These are phyloP conservation scores for Yamadazyma tumulicola DNA, from an alignment of 805 yeast genomes.

Conservation along the genomic window DNA sequence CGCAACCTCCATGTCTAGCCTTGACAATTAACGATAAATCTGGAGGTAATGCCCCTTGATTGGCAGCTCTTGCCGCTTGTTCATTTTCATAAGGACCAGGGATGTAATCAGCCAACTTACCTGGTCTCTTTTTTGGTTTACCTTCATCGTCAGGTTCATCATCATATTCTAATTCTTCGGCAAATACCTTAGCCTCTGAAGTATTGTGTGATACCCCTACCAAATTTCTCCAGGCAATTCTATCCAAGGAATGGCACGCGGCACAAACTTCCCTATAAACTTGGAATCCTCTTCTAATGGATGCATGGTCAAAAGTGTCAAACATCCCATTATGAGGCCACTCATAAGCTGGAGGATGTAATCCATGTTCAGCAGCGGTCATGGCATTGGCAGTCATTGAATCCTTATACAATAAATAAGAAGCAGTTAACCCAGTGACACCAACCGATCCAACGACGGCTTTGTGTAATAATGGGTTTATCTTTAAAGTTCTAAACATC, in stretches of 20 bases:
- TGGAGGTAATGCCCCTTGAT: constrained; percentile 98
- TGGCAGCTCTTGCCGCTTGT: constrained; percentile 99
- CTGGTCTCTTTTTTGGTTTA: constrained; percentile 95
- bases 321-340: constrained; percentile 96
- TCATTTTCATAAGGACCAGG: constrained; percentile 97
- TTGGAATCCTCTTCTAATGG: constrained; percentile 98
- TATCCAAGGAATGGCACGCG: constrained; percentile 94
- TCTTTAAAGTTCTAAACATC: constrained; percentile 17
- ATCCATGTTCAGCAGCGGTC: constrained; percentile 99
- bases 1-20: constrained; percentile 98
- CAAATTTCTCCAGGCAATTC: constrained; percentile 97
- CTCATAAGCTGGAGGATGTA: constrained; percentile 88
- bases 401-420: constrained; percentile 79
- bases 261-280: constrained; percentile 99
- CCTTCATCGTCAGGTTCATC: constrained; percentile 97
- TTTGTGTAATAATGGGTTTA: constrained; percentile 38
- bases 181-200: constrained; percentile 85
- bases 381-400: constrained; percentile 87
- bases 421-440: constrained; percentile 74
- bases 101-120: constrained; percentile 92
- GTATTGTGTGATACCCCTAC: constrained; percentile 96
- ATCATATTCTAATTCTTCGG: constrained; percentile 96
- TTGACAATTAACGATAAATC: constrained; percentile 95
- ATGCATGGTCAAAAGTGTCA: constrained; percentile 87
- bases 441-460: constrained; percentile 63